Conservation (phyloP, 139 green algal species). For the Asterochloris sp. region DNA sequence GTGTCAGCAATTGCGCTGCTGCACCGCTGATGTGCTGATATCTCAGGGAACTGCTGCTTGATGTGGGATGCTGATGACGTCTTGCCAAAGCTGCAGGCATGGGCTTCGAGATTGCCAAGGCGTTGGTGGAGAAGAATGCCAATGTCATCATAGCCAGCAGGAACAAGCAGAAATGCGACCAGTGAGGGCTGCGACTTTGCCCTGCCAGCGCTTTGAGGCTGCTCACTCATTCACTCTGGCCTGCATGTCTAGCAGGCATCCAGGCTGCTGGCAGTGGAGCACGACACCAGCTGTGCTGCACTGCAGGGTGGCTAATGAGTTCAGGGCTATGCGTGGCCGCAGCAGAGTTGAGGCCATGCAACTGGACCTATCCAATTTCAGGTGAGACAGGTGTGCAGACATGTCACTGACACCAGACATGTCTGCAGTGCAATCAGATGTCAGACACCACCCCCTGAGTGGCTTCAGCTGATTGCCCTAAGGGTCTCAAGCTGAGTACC, state of each 20-base stretch:
- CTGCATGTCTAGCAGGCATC: too few species aligned
- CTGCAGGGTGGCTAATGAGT: neutral
- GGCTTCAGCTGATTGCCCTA: too few species aligned
- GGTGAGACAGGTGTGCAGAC: neutral
- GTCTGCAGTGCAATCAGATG: neutral
- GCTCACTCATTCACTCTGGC: too few species aligned
- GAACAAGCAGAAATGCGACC: conserved; percentile 13
- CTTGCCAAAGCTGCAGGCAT: neutral
- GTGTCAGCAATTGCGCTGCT: too few species aligned
- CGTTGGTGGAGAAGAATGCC: conserved; percentile 19
- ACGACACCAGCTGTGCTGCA: neutral
- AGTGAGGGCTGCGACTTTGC: neutral
- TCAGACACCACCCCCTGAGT: too few species aligned
- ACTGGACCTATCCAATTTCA: conserved; percentile 23
- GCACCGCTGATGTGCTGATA: too few species aligned
- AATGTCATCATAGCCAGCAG: conserved; percentile 25
- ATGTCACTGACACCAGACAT: too few species aligned
- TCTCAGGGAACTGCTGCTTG: too few species aligned
- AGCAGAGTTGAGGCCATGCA: conserved; percentile 19
- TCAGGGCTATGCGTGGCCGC: neutral
- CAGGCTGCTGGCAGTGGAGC: too few species aligned
- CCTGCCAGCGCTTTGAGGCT: too few species aligned
- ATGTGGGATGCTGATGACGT: neutral
- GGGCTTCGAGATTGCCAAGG: conserved; percentile 12
- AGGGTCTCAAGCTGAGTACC: too few species aligned